Evolutionary conservation across 75 land plant genomes (phyloP), one percentile per base, ranked within the genome.

Genomic region (Pinus taeda): DNA sequence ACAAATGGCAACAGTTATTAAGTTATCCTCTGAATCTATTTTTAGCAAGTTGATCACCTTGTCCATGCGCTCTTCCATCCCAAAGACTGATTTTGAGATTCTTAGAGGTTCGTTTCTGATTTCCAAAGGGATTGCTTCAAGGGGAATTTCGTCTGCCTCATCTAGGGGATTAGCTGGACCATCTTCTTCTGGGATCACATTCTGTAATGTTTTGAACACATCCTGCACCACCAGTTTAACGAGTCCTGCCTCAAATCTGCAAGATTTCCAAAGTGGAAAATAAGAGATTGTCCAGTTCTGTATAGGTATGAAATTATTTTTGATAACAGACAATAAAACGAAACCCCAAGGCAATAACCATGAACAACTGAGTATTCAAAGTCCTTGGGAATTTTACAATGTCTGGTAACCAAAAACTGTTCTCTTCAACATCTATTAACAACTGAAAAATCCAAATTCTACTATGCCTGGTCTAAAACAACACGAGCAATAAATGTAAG

Each of bases 31-130:
- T 26, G 77, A 59, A 36, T 75, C 77, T 63, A 5, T n/a, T 18
- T 36, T 21, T 3, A 75, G 71, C 77, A 75, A 33, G 15, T 36
- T 75, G 37, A 75, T 75, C 74, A 75, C 45, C 9, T 60, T 12
- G 9, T 15, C 55, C 58, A 57, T 73, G 36, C 55, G 74, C 20
- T 73, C 58, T 15, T 73, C 20, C 58, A 55, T 57, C 12, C 58
- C 26, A 24, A 73, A 57, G 26, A 73, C 59, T 29, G 7, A 26
- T 30, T 56, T 57, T 26, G 74, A 56, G 22, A 73, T 73, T 55
- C 36, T 73, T 13, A 55, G 74, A 14, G 74, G 74, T 57, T 73
- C 74, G 22, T 53, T 55, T 73, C 74, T 55, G 58, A 73, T 73
- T 49, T 17, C 36, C 5, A 49, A 17, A 36, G 57, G 57, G 42